These are phyloP conservation scores for Calocera cornea DNA, from an alignment of 768 basidiomycete species.

Conservation along the genomic window DNA sequence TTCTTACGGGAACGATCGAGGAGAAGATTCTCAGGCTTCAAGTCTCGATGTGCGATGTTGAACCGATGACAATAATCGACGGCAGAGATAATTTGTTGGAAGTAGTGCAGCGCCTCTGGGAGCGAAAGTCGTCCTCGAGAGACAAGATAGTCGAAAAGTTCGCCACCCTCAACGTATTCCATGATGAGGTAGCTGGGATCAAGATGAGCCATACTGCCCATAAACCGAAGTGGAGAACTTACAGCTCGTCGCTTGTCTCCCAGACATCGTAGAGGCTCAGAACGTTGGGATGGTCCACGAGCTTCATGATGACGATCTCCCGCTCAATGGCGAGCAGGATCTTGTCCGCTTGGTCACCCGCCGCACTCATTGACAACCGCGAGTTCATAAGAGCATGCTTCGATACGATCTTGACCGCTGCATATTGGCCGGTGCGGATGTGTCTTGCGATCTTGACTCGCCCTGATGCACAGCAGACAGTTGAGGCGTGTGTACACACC, in stretches of 20 bases:
- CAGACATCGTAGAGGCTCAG: slow-evolving; percentile 92
- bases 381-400: slow-evolving; percentile 55
- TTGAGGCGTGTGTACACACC: background rate
- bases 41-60: slow-evolving; percentile 85
- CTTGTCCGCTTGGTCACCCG: slow-evolving; percentile 62
- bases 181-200: slow-evolving; percentile 51
- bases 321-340: slow-evolving; percentile 70
- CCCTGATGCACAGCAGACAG: slow-evolving; percentile 34
- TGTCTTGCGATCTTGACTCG: slow-evolving; percentile 83
- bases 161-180: slow-evolving; percentile 89
- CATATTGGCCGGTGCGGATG: slow-evolving; percentile 73
- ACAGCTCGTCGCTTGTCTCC: slow-evolving; percentile 83
- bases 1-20: slow-evolving; percentile 60
- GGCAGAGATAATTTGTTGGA: slow-evolving; percentile 84
- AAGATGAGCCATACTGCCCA: background rate
- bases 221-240: slow-evolving; percentile 21
- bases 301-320: slow-evolving; percentile 96
- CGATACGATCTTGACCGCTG: slow-evolving; percentile 88
- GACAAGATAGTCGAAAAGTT: slow-evolving; percentile 87
- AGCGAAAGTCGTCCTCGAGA: slow-evolving; percentile 55
- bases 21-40: slow-evolving; percentile 89
- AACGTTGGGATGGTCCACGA: slow-evolving; percentile 89
- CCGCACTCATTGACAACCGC: slow-evolving; percentile 50
- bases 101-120: slow-evolving; percentile 67
- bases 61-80: slow-evolving; percentile 90